Base-by-base conservation (phyloP, 1,284 basidiomycete species). In the Ganoderma meredithae region DNA sequence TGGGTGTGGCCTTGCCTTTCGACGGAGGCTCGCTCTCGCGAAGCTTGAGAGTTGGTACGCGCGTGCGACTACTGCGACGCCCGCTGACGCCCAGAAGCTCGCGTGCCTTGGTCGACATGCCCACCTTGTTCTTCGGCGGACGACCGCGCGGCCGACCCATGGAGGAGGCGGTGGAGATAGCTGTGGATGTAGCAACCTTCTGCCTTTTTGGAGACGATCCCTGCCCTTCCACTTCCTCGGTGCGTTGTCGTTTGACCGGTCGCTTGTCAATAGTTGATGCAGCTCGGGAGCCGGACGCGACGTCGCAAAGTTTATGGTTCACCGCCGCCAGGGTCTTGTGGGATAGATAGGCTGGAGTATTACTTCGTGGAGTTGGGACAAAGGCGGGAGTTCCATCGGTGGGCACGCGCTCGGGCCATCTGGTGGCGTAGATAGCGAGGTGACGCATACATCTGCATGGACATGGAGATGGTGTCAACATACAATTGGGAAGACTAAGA, bases 361-460 rank as follows among this genome's bases (percentile, higher is more conserved):
- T 81, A 53, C 70, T 73, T 44, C 71, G 83, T 55, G 88, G 88
- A 8, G 86, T 86, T 13, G 84, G 83, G 10, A 84, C 70, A 68
- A 79, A 81, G 19, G 78, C 76, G 10, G 83, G 67, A 5, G 72
- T 76, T 1, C 87, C 88, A 68, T 86, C 85, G 19, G 81, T 79
- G 39, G 85, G 80, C 33, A 86, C 74, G 63, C 92, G 90, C 60
- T 83, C 82, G 22, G 92, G 92, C 93, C 93, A 94, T 3, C 84
- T 78, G 61, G 84, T 81, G 5, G 82, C 83, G 78, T 93, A 94
- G 67, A 94, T 94, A 19, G 89, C 91, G 71, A 83, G 85, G 77
- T 94, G 92, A 22, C 92, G 89, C 79, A 93, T 84, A 76, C 92
- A 94, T 68, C 92, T 94, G 73, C 60, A 63, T 15, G 63, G 22